A percentile compares a stretch with the other conserved stretches of the same genome.
Conservation (phyloP, 2,329 filamentous ascomycete genomes). For the Hypoxylon sp. region DNA sequence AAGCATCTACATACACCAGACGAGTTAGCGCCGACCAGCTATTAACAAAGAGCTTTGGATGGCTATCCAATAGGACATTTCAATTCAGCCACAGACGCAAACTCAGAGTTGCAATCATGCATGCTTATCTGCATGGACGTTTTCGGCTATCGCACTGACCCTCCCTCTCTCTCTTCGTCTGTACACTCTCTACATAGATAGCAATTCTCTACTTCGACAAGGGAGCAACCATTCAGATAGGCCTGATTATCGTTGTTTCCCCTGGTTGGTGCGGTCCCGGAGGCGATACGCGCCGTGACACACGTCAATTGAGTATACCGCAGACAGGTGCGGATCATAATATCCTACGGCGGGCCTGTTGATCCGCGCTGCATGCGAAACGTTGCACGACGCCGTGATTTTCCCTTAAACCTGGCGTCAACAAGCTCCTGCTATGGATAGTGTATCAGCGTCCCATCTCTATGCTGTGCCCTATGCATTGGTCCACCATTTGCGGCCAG, state of each 20-base stretch:
- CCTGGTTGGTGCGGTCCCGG: slow-evolving; percentile 35
- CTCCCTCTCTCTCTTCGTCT: slow-evolving; percentile 20
- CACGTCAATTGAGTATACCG: slow-evolving; percentile 25
- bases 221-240: slow-evolving; percentile 20
- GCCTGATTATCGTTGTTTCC: slow-evolving; percentile 13
- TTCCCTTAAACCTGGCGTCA: slow-evolving; percentile 23
- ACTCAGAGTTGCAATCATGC: slow-evolving; percentile 32
- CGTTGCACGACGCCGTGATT: slow-evolving; percentile 38
- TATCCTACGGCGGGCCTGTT: slow-evolving; percentile 24
- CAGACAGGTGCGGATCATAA: slow-evolving; percentile 26
- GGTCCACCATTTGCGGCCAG: slow-evolving; percentile 28
- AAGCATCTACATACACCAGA: slow-evolving; percentile 26
- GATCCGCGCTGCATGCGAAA: slow-evolving; percentile 39
- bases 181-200: slow-evolving; percentile 1
- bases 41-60: slow-evolving; percentile 16
- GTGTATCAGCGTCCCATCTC: neutral
- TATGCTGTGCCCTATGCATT: slow-evolving; percentile 23
- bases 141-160: slow-evolving; percentile 39
- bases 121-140: slow-evolving; percentile 44
- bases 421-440: slow-evolving; percentile 10
- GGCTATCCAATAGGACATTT: slow-evolving; percentile 24
- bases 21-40: slow-evolving; percentile 26
- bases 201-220: slow-evolving; percentile 18
- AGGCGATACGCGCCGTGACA: slow-evolving; percentile 20
- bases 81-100: slow-evolving; percentile 30